phyloP scores from a whole-genome alignment of 306 rosid species.

The peach (Prunus persica) region DNA sequence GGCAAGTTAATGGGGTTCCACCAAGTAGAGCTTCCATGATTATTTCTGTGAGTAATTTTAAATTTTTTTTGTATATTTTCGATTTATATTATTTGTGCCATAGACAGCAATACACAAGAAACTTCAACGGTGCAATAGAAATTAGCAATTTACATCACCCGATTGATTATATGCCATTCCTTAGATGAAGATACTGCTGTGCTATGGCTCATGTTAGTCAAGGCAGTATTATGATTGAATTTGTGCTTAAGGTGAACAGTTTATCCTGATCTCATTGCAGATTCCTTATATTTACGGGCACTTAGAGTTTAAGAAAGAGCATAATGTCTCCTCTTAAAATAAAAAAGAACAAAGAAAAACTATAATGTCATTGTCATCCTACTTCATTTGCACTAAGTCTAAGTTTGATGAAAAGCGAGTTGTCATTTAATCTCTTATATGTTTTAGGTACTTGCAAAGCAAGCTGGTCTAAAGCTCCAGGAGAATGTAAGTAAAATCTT shows the following conservation, averaged over 20 bases:
- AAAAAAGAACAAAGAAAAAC: neutral
- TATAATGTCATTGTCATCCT: neutral
- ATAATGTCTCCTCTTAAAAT: neutral
- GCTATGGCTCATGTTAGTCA: neutral
- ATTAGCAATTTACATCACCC: neutral
- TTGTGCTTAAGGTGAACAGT: neutral
- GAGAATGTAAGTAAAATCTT: conserved; percentile 59
- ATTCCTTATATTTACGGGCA: neutral
- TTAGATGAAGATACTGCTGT: neutral
- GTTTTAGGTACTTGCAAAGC: conserved; percentile 79
- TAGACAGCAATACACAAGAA: neutral
- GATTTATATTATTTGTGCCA: neutral
- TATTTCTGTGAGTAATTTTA: conserved; percentile 56
- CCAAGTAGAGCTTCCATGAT: conserved; percentile 73
- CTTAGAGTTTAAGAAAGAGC: neutral
- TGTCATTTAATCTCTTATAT: conserved; percentile 22
- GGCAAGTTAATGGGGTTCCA: conserved; percentile 61
- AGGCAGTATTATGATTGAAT: neutral
- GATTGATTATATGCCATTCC: neutral
- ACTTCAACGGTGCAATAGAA: neutral
- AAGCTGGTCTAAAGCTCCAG: conserved; percentile 76
- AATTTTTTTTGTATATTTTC: neutral
- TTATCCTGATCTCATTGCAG: neutral
- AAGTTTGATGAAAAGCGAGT: conserved; percentile 1
- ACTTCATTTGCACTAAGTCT: neutral